Conservation (phyloP, 352 stramenopile genomes). For the Plasmopara viticola region DNA sequence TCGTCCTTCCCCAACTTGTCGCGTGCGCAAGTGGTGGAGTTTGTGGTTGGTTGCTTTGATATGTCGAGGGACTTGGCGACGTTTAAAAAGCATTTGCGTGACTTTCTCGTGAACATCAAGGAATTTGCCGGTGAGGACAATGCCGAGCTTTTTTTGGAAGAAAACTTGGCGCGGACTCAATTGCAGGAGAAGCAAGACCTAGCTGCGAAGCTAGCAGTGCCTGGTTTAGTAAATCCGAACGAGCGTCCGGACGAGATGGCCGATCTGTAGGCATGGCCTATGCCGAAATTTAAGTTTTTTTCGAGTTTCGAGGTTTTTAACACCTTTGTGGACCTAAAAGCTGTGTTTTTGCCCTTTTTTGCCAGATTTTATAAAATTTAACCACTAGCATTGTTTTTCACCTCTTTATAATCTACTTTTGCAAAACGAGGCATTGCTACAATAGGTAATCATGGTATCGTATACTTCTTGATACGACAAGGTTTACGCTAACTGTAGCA, state of each 20-base stretch:
- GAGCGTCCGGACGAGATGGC: slow-evolving; percentile 88
- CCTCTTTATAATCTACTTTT: too few relatives aligned
- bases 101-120: slow-evolving; percentile 99
- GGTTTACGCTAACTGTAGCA: too few relatives aligned
- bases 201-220: slow-evolving; percentile 80
- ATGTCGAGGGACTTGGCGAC: slow-evolving; percentile 94
- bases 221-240: slow-evolving; percentile 88
- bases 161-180: slow-evolving; percentile 85
- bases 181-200: slow-evolving; percentile 85
- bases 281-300: too few relatives aligned
- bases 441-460: too few relatives aligned
- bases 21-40: slow-evolving; percentile 90
- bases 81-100: slow-evolving; percentile 98
- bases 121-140: slow-evolving; percentile 98
- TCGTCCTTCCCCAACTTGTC: slow-evolving; percentile 97
- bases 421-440: too few relatives aligned
- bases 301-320: too few relatives aligned
- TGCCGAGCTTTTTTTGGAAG: slow-evolving; percentile 94
- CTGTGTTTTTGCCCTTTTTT: too few relatives aligned
- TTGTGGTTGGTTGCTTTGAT: slow-evolving; percentile 97
- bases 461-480: too few relatives aligned
- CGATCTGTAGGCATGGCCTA: slow-evolving; percentile 43
- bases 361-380: too few relatives aligned
- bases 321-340: too few relatives aligned
- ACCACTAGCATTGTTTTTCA: too few relatives aligned